Evolutionary conservation across 148 eudicot species (phyloP).

Genomic region (Cornus kousa): DNA sequence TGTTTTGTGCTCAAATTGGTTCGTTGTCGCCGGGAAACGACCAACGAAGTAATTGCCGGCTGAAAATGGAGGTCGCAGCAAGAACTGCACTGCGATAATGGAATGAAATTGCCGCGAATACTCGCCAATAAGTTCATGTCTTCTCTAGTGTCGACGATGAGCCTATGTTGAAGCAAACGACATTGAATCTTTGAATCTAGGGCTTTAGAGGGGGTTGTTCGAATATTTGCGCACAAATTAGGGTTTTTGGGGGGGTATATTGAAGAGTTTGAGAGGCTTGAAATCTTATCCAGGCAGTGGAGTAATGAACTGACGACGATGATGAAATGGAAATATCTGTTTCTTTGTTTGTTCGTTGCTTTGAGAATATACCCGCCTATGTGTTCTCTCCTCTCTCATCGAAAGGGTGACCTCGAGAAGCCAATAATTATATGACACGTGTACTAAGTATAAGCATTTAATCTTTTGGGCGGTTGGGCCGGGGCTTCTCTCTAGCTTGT

Average conservation of each 20-base stretch:
- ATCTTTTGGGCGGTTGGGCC: not conserved
- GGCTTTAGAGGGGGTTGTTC: not conserved
- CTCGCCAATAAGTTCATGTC: conserved; percentile 47
- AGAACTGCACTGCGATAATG: conserved; percentile 37
- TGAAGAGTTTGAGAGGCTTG: not conserved
- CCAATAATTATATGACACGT: not conserved
- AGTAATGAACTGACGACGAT: not conserved
- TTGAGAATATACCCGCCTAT: not conserved
- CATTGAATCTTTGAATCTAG: conserved; percentile 12
- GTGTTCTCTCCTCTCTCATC: not conserved
- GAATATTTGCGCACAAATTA: not conserved
- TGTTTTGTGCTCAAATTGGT: conserved; percentile 17
- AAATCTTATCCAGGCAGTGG: not conserved
- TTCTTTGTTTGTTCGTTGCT: conserved; percentile 2
- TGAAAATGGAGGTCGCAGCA: conserved; percentile 39
- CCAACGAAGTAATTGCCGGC: conserved; percentile 25
- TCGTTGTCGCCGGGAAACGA: conserved; percentile 15
- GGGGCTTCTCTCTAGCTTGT: too few relatives aligned
- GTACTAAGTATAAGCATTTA: not conserved
- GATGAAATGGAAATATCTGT: not conserved
- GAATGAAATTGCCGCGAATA: conserved; percentile 46
- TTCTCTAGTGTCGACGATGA: not conserved
- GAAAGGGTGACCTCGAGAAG: not conserved
- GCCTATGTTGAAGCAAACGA: not conserved
- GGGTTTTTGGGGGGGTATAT: not conserved